A percentile compares a stretch with the other conserved stretches of the same genome.
Evolutionary conservation across 768 basidiomycete species (phyloP).

Genomic region (Boletus coccyginus): DNA sequence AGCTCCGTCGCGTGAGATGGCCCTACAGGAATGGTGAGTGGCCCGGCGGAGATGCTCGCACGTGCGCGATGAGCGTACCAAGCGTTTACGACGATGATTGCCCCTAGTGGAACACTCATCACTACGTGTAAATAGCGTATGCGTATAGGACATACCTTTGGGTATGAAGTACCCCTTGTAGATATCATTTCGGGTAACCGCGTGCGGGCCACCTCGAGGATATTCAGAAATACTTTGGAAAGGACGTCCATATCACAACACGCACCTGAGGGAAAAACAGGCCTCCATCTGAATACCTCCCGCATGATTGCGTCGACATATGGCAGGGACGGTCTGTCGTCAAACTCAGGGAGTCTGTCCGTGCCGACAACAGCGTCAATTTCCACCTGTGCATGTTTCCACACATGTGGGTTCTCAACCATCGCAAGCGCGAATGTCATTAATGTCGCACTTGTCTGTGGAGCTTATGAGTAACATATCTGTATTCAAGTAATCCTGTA

Average conservation of each 20-base stretch:
- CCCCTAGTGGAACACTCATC: too few relatives aligned
- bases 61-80: too few relatives aligned
- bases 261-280: neutral
- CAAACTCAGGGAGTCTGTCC: neutral
- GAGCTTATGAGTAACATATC: too few relatives aligned
- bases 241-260: too few relatives aligned
- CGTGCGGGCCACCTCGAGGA: conserved; percentile 17
- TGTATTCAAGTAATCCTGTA: too few relatives aligned
- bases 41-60: too few relatives aligned
- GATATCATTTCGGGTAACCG: conserved; percentile 34
- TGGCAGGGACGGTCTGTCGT: conserved; percentile 7
- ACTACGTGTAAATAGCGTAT: too few relatives aligned
- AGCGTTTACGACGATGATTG: too few relatives aligned
- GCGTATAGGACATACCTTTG: conserved; percentile 29
- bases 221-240: too few relatives aligned
- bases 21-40: neutral
- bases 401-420: conserved; percentile 8
- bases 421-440: conserved; percentile 9
- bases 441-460: neutral
- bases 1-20: conserved; percentile 4
- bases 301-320: conserved; percentile 10
- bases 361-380: conserved; percentile 6
- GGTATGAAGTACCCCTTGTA: conserved; percentile 51
- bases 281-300: conserved; percentile 5
- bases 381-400: conserved; percentile 12